A percentile compares a stretch with the other conserved stretches of the same genome.
Conservation (phyloP, 208 protist species). For the Plasmodiophora brassicae region DNA sequence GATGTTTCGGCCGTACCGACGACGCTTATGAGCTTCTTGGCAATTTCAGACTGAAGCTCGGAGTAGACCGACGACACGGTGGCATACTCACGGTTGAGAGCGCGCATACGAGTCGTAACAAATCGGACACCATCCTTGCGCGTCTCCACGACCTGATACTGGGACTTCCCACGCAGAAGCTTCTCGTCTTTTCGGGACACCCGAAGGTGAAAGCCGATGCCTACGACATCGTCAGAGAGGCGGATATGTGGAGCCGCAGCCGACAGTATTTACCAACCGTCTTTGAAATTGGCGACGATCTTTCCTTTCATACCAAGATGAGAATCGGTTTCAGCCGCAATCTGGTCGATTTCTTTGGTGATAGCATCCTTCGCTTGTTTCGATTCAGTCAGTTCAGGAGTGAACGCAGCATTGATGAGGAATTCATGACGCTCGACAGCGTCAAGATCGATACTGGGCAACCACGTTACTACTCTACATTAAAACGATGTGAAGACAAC, state of each 20-base stretch:
- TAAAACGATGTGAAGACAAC: neutral
- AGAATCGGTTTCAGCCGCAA: neutral
- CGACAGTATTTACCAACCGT: neutral
- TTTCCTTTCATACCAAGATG: conserved; percentile 27
- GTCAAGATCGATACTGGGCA: conserved; percentile 47
- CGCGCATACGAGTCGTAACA: conserved; percentile 60
- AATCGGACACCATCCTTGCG: conserved; percentile 90
- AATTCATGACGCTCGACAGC: conserved; percentile 43
- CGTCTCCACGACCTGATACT: conserved; percentile 72
- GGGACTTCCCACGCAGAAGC: conserved; percentile 69
- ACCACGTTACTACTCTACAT: neutral
- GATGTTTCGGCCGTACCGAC: neutral
- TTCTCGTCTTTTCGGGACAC: conserved; percentile 80
- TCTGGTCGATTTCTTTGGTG: conserved; percentile 21
- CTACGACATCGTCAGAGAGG: neutral
- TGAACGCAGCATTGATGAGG: conserved; percentile 45
- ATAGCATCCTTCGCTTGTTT: neutral
- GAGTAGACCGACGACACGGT: neutral
- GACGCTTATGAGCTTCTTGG: neutral
- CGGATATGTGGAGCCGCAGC: neutral
- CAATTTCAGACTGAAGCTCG: neutral
- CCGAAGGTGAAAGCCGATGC: conserved; percentile 51
- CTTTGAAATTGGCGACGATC: conserved; percentile 4
- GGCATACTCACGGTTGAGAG: conserved; percentile 48
- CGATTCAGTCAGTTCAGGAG: conserved; percentile 22